Evolutionary conservation across 1,139 yeast species (phyloP).

Genomic region (Magnusiomyces magnusii): DNA sequence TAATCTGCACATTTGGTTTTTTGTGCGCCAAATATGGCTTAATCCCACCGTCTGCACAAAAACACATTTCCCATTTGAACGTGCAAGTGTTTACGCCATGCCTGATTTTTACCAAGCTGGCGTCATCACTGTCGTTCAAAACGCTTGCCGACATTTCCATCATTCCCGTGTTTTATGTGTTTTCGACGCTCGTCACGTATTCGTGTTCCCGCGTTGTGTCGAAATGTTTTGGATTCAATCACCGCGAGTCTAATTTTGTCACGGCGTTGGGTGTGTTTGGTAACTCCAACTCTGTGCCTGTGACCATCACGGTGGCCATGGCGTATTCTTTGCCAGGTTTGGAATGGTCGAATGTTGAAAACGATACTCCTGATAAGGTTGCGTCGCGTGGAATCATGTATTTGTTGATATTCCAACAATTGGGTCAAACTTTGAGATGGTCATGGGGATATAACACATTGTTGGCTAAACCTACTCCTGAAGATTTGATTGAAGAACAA

Average conservation of each 20-base stretch:
- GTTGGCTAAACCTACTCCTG: slow-evolving; percentile 42
- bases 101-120: slow-evolving; percentile 70
- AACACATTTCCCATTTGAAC: slow-evolving; percentile 56
- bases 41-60: slow-evolving; percentile 54
- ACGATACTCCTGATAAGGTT: slow-evolving; percentile 60
- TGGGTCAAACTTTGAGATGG: slow-evolving; percentile 81
- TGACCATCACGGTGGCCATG: slow-evolving; percentile 62
- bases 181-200: slow-evolving; percentile 59
- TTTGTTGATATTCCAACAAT: slow-evolving; percentile 70
- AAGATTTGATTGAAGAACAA: slow-evolving; percentile 15
- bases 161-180: slow-evolving; percentile 63
- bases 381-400: slow-evolving; percentile 77
- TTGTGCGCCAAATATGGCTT: slow-evolving; percentile 57
- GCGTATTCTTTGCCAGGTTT: slow-evolving; percentile 68
- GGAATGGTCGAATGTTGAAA: slow-evolving; percentile 62
- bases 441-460: slow-evolving; percentile 86
- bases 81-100: slow-evolving; percentile 83
- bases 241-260: slow-evolving; percentile 67
- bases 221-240: slow-evolving; percentile 43
- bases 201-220: slow-evolving; percentile 47
- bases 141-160: slow-evolving; percentile 63
- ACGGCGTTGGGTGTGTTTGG: slow-evolving; percentile 90
- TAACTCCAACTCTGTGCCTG: slow-evolving; percentile 56
- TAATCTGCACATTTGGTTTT: slow-evolving; percentile 65
- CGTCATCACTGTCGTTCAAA: slow-evolving; percentile 59